Evolutionary conservation across 2,329 filamentous ascomycete genomes (phyloP), one percentile per base, ranked within the genome.

Genomic region (Kalaharituber pfeilii): DNA sequence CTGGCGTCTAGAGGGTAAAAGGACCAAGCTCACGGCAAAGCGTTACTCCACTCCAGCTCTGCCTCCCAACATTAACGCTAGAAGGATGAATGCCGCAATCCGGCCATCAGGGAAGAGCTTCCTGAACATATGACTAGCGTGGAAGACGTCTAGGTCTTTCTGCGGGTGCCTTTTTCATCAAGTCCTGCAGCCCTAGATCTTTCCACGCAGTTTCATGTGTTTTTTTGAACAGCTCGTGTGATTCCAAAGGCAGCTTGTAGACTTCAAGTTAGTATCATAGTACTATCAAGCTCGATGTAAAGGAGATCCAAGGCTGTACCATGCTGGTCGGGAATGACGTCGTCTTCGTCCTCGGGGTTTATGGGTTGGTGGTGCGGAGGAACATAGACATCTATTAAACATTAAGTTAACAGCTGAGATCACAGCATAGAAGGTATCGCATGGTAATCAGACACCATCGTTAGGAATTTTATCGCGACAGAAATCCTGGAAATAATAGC

Each of bases 311-410:
- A 22, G 20, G 24, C 11, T 18, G 25, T 62, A 62, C 60, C 62
- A 66, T 91, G 85, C 69, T 91, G 85, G 67, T 91, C 84, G 0
- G 86, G 85, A 3, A 91, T 85, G 3, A 91, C 82, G 65, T 91
- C 85, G 65, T 91, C 86, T 69, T 91, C 84, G 66, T 91, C 85
- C 68, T 91, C 85, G 0, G 86, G 85, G 66, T 91, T 89, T 65
- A 87, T 75, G 39, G 85, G 86, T 66, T 86, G 84, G 66, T 87
- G 79, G 58, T 86, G 78, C 6, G 79, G 79, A 29, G 82, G 79
- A n/a, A 93, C 82, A 67, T 84, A 84, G 66, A 91, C 84, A 54
- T 88, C 83, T 60, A 25, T 20, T 22, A 18, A 50, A 2, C 27
- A 20, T 26, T 42, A 36, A 25, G 8, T 9, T 51, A 5, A 22